Evolutionary conservation across 257 asterid species (phyloP).

Genomic region (Capsicum rhomboideum): DNA sequence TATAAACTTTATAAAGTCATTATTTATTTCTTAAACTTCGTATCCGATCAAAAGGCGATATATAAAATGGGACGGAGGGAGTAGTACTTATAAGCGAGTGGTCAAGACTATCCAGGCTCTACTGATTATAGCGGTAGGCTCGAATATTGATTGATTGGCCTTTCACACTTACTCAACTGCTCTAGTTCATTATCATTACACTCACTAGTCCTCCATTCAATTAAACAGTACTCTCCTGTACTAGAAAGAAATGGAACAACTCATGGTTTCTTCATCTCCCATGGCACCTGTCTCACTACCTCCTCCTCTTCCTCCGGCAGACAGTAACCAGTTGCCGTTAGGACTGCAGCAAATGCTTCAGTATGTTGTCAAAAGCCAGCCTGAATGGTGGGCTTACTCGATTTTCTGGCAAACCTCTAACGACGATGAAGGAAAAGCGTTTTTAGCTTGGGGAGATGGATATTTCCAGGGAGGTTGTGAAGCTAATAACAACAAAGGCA

Average conservation of each 20-base stretch:
- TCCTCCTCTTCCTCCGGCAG: background rate
- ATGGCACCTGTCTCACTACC: background rate
- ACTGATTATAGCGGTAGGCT: too few relatives aligned
- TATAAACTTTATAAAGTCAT: too few relatives aligned
- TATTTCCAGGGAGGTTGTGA: constrained; percentile 45
- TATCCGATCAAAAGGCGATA: too few relatives aligned
- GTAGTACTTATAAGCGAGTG: too few relatives aligned
- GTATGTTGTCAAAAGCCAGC: constrained; percentile 36
- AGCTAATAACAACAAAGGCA: background rate
- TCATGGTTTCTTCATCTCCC: background rate
- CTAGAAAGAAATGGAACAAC: background rate
- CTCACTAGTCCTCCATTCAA: background rate
- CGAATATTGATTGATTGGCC: background rate
- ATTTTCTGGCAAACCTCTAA: constrained; percentile 42
- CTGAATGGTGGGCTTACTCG: constrained; percentile 48
- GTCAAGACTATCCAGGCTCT: too few relatives aligned
- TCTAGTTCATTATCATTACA: background rate
- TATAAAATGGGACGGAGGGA: too few relatives aligned
- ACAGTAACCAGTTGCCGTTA: background rate
- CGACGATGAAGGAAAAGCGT: constrained; percentile 24
- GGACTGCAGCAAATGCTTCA: constrained; percentile 43
- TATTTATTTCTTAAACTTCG: too few relatives aligned
- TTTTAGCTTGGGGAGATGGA: constrained; percentile 54
- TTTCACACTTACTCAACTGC: background rate
- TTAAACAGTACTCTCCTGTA: background rate